These are phyloP conservation scores for Trichosporon ovoides DNA, from an alignment of 1,284 basidiomycete species.

Conservation along the genomic window DNA sequence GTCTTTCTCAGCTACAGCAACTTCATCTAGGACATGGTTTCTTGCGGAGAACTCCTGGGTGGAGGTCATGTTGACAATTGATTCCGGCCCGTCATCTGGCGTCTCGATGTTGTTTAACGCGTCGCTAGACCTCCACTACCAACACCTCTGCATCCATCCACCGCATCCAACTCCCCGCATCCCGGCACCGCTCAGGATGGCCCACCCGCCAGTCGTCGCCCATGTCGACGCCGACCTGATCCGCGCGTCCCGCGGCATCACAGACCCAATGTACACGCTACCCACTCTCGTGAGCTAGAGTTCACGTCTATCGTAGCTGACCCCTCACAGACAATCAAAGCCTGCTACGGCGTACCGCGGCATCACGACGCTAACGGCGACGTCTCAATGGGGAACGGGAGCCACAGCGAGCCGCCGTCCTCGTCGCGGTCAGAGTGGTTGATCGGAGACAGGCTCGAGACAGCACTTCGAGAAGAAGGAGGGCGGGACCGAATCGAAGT, in stretches of 20 bases:
- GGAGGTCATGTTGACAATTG: not conserved
- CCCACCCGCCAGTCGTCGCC: conserved; percentile 28
- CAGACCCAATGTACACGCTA: conserved; percentile 32
- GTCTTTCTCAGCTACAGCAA: no score
- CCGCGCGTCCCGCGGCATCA: conserved; percentile 33
- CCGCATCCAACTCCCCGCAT: not conserved
- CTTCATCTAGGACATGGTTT: no score
- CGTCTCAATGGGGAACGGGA: conserved; percentile 10
- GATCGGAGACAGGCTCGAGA: conserved; percentile 73
- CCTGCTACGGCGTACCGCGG: conserved; percentile 36
- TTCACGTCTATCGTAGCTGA: not conserved
- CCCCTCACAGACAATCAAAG: conserved; percentile 26
- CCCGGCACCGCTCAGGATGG: no score
- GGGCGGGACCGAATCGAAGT: conserved; percentile 61
- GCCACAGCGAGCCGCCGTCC: not conserved
- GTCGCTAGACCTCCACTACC: not conserved
- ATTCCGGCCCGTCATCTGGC: not conserved
- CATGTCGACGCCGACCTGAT: conserved; percentile 38
- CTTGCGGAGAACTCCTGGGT: no score
- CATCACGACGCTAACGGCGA: conserved; percentile 19
- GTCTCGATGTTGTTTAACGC: conserved; percentile 5
- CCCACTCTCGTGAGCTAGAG: conserved; percentile 32
- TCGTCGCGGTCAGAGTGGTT: conserved; percentile 65
- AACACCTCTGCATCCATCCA: conserved; percentile 2
- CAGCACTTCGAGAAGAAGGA: conserved; percentile 60